Evolutionary conservation across 164 flowering plant genomes (phyloP).

Genomic region (Platanus orientalis): DNA sequence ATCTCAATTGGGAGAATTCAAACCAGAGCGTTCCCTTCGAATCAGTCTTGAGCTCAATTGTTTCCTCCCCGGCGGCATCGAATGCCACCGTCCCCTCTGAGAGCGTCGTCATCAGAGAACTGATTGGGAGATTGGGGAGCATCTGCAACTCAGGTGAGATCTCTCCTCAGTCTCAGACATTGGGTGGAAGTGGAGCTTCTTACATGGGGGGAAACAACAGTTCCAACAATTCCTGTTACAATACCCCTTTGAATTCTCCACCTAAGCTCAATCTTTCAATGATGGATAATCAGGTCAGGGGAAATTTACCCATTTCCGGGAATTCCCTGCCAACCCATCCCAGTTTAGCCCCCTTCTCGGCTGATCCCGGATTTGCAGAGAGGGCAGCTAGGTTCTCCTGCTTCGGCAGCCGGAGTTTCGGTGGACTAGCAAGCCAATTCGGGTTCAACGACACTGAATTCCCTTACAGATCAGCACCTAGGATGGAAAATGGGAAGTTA

Average conservation of each 20-base stretch:
- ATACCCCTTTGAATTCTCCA: conserved; percentile 67
- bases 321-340: conserved; percentile 22
- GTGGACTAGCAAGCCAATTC: conserved; percentile 30
- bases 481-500: conserved; percentile 37
- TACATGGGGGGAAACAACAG: conserved; percentile 25
- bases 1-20: conserved; percentile 55
- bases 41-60: conserved; percentile 59
- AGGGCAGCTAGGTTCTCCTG: conserved; percentile 80
- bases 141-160: conserved; percentile 56
- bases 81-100: conserved; percentile 30
- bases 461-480: conserved; percentile 21
- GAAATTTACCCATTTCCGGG: conserved; percentile 23
- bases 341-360: conserved; percentile 40
- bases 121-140: conserved; percentile 65
- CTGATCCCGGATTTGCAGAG: conserved; percentile 84
- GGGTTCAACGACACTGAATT: conserved; percentile 32
- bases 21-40: conserved; percentile 38
- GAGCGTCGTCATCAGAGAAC: conserved; percentile 43
- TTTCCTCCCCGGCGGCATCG: conserved; percentile 50
- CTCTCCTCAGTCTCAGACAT: conserved; percentile 28
- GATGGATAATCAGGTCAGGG: conserved; percentile 34
- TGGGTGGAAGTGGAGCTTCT: conserved; percentile 14
- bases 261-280: conserved; percentile 51
- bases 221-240: conserved; percentile 42
- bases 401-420: conserved; percentile 49